Conservation (phyloP, 2,329 filamentous ascomycete genomes). For the Pseudogymnoascus sp. region DNA sequence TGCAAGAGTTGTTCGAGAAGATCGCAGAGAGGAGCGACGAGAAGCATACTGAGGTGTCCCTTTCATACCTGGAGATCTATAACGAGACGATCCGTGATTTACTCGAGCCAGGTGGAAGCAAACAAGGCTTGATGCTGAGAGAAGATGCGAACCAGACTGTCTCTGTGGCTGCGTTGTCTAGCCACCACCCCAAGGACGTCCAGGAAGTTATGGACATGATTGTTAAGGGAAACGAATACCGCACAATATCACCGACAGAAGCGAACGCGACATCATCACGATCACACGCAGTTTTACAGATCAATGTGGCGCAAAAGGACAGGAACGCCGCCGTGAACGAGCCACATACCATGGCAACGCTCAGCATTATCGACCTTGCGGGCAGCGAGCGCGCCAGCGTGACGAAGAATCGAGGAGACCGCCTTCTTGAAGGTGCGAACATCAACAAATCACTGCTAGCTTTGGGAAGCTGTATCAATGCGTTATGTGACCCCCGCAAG, state of each 20-base stretch:
- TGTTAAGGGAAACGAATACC: conserved; percentile 84
- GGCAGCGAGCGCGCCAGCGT: conserved; percentile 93
- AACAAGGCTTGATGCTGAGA: conserved; percentile 69
- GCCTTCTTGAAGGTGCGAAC: conserved; percentile 88
- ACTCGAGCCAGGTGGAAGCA: conserved; percentile 75
- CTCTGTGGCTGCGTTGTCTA: conserved; percentile 82
- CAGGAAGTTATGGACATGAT: conserved; percentile 99
- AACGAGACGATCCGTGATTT: conserved; percentile 97
- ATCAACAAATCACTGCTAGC: conserved; percentile 98
- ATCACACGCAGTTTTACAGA: conserved; percentile 93
- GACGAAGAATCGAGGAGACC: conserved; percentile 90
- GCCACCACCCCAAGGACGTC: conserved; percentile 83
- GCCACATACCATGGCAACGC: conserved; percentile 93
- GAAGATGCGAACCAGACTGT: conserved; percentile 93
- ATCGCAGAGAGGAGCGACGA: conserved; percentile 80
- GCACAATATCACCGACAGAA: conserved; percentile 93
- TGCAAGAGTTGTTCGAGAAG: conserved; percentile 97
- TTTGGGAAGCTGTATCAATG: conserved; percentile 95
- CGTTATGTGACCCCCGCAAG: conserved; percentile 86
- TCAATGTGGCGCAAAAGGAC: conserved; percentile 92
- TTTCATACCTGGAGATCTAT: conserved; percentile 97
- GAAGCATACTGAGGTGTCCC: conserved; percentile 80
- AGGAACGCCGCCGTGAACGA: conserved; percentile 88
- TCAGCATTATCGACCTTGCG: conserved; percentile 96
- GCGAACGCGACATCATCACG: conserved; percentile 96